Evolutionary conservation across 805 yeast species (phyloP).

Genomic region (Isabelozyma heimii): DNA sequence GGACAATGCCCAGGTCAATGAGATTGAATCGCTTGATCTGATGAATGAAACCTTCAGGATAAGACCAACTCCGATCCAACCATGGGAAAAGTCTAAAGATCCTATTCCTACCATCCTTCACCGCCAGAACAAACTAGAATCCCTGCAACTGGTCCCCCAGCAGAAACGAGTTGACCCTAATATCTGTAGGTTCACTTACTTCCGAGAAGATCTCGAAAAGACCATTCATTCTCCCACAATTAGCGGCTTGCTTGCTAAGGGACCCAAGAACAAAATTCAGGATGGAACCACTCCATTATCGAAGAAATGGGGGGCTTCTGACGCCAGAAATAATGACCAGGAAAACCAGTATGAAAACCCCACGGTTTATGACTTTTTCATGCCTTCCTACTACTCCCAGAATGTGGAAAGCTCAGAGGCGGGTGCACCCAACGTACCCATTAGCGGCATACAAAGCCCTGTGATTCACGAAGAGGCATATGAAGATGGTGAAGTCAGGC

Average conservation of each 20-base stretch:
- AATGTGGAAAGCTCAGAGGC: neutral
- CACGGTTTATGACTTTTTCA: constrained; percentile 21
- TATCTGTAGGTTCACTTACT: constrained; percentile 77
- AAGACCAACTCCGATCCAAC: constrained; percentile 72
- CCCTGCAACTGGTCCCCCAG: neutral
- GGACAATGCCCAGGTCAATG: constrained; percentile 27
- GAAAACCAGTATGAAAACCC: constrained; percentile 1
- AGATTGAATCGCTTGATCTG: constrained; percentile 39
- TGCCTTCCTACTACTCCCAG: constrained; percentile 18
- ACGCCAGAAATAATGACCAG: constrained; percentile 2
- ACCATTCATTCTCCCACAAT: constrained; percentile 88
- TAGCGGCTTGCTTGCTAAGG: constrained; percentile 59
- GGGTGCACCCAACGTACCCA: neutral
- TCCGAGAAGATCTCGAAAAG: constrained; percentile 84
- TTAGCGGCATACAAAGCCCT: too few species aligned
- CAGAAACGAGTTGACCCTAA: constrained; percentile 9
- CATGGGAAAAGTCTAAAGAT: constrained; percentile 56
- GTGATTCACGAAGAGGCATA: neutral
- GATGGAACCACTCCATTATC: constrained; percentile 7
- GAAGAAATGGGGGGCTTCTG: constrained; percentile 13
- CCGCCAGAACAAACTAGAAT: neutral
- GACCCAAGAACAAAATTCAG: constrained; percentile 1
- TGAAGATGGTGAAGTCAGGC: too few species aligned
- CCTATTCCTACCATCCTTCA: constrained; percentile 28
- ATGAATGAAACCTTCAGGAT: constrained; percentile 43